Evolutionary conservation across 768 basidiomycete species (phyloP), one percentile per base, ranked within the genome.

Genomic region (Lactarius psammicola): DNA sequence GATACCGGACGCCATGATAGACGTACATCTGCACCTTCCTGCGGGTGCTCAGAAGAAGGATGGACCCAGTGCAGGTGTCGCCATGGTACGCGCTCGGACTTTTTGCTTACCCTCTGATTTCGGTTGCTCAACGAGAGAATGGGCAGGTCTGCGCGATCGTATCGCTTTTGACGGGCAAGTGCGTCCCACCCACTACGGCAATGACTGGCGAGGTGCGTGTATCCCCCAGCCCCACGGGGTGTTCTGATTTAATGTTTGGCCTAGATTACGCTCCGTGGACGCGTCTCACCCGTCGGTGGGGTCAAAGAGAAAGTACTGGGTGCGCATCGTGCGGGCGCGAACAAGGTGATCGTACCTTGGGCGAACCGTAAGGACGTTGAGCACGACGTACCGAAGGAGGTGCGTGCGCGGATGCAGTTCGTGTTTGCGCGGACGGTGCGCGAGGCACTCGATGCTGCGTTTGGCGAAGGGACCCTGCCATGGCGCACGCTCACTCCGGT

Each of bases 11-110:
- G 76, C 56, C 8, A 34, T 80, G 26, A 84, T 94, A 55, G 94
- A 98, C 72, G 78, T 98, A 11, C 95, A 98, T 71, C 78, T 95
- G 18, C 95, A 97, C 73, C 79, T 96, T 10, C 95, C 95, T 0
- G 84, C 90, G 1, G 95, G 95, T 0, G 90, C 93, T 2, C 90
- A 94, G 75, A 93, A 88, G 82, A 97, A 96, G 78, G 94, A 96
- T 71, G 94, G 95, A 0, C 94, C 94, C 0, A 92, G 90, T 72
- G 94, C 94, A 0, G 94, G 94, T 2, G 81, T 95, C 28, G 91
- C 92, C 0, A 94, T 95, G 86, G 90, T 92, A 67, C 64, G 80
- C 72, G 26, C 13, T 17, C 55, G 18, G 56, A 40, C 8, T 18
- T 54, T 20, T 9, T 54, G n/a, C n/a, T 9, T 36, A 9, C 30